Conservation (phyloP, 257 asterid genomes). For the Cruciata laevipes region DNA sequence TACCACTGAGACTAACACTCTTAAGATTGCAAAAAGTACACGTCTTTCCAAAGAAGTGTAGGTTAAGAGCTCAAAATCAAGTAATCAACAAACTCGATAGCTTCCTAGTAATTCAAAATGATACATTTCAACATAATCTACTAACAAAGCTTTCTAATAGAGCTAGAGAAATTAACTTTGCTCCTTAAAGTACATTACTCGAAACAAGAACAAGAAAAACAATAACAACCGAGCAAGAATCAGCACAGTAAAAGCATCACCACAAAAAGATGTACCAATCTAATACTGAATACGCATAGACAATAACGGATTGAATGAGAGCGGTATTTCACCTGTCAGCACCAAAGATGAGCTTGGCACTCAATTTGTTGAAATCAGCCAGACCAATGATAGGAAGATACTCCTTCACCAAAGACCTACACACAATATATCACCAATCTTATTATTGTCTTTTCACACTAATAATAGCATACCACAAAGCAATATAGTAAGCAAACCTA, state of each 20-base stretch:
- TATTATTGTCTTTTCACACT: background rate
- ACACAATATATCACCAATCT: constrained; percentile 11
- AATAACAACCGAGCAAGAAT: background rate
- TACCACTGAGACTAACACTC: background rate
- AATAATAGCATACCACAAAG: constrained; percentile 4
- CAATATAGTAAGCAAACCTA: constrained; percentile 22
- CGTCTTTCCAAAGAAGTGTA: background rate
- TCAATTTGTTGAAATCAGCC: constrained; percentile 72
- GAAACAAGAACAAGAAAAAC: background rate
- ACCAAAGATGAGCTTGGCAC: constrained; percentile 84
- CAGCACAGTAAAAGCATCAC: background rate
- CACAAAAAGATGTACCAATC: background rate
- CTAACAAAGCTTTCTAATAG: background rate
- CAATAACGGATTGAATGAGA: background rate
- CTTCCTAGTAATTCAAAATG: background rate
- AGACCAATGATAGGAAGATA: constrained; percentile 76
- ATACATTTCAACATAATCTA: background rate
- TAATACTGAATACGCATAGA: background rate
- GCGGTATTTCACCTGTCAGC: constrained; percentile 47
- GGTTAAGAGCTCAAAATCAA: background rate
- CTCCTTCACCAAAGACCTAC: constrained; percentile 72
- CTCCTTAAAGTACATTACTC: background rate
- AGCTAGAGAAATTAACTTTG: background rate
- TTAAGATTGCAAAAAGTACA: background rate
- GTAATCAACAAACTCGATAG: background rate